Conservation (phyloP, 1,139 yeast genomes). For the Barnettozyma hawaiiensis region DNA sequence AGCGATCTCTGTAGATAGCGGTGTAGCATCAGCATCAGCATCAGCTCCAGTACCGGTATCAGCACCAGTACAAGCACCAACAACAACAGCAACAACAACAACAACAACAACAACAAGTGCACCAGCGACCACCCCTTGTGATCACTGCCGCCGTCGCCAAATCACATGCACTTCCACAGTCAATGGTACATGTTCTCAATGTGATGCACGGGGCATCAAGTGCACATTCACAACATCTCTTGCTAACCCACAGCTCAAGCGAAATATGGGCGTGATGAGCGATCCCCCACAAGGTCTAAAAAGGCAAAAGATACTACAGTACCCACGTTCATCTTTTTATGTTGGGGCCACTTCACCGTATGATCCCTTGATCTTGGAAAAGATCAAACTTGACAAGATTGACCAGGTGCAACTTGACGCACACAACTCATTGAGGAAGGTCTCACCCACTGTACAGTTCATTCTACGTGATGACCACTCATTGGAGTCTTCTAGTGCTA, state of each 20-base stretch:
- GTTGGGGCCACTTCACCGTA: slow-evolving; percentile 71
- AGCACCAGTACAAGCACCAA: too few species aligned
- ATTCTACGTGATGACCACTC: slow-evolving; percentile 68
- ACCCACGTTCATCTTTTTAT: slow-evolving; percentile 70
- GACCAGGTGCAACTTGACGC: slow-evolving; percentile 62
- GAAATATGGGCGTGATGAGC: slow-evolving; percentile 22
- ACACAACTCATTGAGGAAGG: slow-evolving; percentile 58
- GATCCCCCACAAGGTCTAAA: slow-evolving; percentile 7
- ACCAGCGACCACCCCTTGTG: slow-evolving; percentile 35
- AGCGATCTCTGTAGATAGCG: too few species aligned
- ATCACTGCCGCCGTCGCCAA: slow-evolving; percentile 61
- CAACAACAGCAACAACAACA: too few species aligned
- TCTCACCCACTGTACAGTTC: slow-evolving; percentile 59
- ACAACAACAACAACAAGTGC: slow-evolving; percentile 2
- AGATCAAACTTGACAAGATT: slow-evolving; percentile 47
- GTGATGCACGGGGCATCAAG: slow-evolving; percentile 61
- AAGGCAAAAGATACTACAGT: slow-evolving; percentile 42
- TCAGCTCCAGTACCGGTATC: too few species aligned
- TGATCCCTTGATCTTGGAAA: slow-evolving; percentile 52
- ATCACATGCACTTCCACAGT: slow-evolving; percentile 61
- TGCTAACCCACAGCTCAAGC: slow-evolving; percentile 23
- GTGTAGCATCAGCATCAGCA: too few species aligned
- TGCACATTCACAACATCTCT: slow-evolving; percentile 45
- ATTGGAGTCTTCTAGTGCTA: slow-evolving; percentile 52
- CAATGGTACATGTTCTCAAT: slow-evolving; percentile 51